Base-by-base conservation (phyloP, 2,329 filamentous ascomycete genomes). In the Botrytis fabae region DNA sequence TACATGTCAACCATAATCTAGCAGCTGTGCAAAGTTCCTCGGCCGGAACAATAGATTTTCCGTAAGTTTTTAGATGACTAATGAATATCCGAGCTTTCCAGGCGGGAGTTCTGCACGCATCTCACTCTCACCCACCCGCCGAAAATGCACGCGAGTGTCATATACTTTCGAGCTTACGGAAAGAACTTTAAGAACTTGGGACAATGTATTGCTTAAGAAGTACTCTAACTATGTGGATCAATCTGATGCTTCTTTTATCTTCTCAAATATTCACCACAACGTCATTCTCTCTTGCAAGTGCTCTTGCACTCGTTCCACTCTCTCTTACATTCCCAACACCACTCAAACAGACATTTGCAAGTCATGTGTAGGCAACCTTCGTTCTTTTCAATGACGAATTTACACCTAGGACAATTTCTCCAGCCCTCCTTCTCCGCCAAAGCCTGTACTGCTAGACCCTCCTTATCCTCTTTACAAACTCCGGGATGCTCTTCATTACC, bases 301-400 rank as follows among this genome's bases (percentile, higher is more conserved):
- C 72, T 74, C 10, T 71, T 74, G 73, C 76, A 78, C 6, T 66
- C 57, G 20, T 54, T 66, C 77, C 76, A 78, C 25, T 77, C 74
- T 40, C 74, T 70, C 60, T 74, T 69, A 74, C 78, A 80, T 28
- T 72, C 76, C 73, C 79, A 80, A 70, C 78, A 80, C 77, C 78
- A 80, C 35, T 79, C 74, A 25, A 72, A 65, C 28, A 75, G 60
- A 75, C 79, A 80, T 32, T 73, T 73, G 74, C 78, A 81, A 18
- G 75, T 80, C 76, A 81, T 81, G 69, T 81, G 79, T 14, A 81
- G 70, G 74, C 79, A 81, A 1, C 79, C 79, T 40, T 76, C 73
- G 9, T 66, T 77, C 69, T 75, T 76, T 69, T 80, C 78, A 42
- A 80, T 72, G 20, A 80, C 76, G 25, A 73, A 68, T 14, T 75